Evolutionary conservation across 257 asterid genomes (phyloP).

Genomic region (Salvia splendens): DNA sequence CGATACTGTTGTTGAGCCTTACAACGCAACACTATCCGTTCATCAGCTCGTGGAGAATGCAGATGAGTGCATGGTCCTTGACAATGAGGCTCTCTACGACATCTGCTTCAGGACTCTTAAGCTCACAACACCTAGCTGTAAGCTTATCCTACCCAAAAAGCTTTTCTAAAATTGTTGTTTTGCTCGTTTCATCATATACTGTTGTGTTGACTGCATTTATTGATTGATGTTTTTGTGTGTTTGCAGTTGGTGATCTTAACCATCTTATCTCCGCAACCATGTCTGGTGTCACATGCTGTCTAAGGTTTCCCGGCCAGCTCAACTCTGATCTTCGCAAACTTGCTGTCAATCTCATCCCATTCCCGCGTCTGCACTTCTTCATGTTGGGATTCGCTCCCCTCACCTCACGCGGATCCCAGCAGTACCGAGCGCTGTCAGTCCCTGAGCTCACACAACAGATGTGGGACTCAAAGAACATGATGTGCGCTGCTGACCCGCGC

Average conservation of each 20-base stretch:
- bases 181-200: neutral
- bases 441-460: constrained; percentile 40
- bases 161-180: neutral
- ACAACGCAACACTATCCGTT: constrained; percentile 41
- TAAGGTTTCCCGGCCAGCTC: constrained; percentile 39
- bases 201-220: neutral
- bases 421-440: constrained; percentile 32
- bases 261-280: constrained; percentile 44
- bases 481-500: constrained; percentile 35
- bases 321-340: constrained; percentile 42
- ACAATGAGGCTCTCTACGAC: constrained; percentile 34
- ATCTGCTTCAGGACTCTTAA: constrained; percentile 35
- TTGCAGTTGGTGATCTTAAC: constrained; percentile 43
- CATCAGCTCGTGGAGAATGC: constrained; percentile 45
- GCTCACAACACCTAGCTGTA: constrained; percentile 43
- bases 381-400: constrained; percentile 38
- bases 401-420: constrained; percentile 40
- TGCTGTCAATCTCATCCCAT: constrained; percentile 38
- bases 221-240: neutral
- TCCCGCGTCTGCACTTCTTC: constrained; percentile 42
- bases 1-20: constrained; percentile 42
- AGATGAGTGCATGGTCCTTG: constrained; percentile 41
- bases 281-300: constrained; percentile 42
- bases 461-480: constrained; percentile 44
- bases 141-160: neutral